Evolutionary conservation across 352 stramenopile species (phyloP).

Genomic region (Pythium apleroticum): DNA sequence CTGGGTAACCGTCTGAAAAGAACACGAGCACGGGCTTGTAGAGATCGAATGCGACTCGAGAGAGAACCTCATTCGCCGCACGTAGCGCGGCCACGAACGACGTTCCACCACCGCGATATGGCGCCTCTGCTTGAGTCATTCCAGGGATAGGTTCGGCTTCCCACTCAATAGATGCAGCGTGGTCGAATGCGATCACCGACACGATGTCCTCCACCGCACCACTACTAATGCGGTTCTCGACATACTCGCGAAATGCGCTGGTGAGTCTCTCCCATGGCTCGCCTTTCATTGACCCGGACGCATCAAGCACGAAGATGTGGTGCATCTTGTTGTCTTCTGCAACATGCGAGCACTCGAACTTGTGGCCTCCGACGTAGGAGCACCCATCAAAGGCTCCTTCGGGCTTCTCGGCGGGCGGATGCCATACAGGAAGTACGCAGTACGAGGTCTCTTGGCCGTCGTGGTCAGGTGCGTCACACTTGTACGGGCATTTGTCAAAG

Average conservation of each 20-base stretch:
- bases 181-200: slow-evolving; percentile 73
- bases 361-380: slow-evolving; percentile 62
- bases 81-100: slow-evolving; percentile 54
- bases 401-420: slow-evolving; percentile 35
- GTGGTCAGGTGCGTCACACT: slow-evolving; percentile 70
- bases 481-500: slow-evolving; percentile 74
- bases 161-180: slow-evolving; percentile 38
- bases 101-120: slow-evolving; percentile 49
- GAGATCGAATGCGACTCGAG: slow-evolving; percentile 49
- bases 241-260: slow-evolving; percentile 55
- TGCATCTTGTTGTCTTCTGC: slow-evolving; percentile 54
- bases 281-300: slow-evolving; percentile 72
- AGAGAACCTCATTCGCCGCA: slow-evolving; percentile 65
- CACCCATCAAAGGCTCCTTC: slow-evolving; percentile 38
- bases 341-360: slow-evolving; percentile 75
- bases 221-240: slow-evolving; percentile 63
- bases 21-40: slow-evolving; percentile 78
- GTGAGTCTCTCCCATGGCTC: slow-evolving; percentile 59
- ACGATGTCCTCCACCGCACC: slow-evolving; percentile 61
- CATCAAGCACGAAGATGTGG: slow-evolving; percentile 82
- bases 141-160: slow-evolving; percentile 54
- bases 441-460: slow-evolving; percentile 45
- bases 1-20: slow-evolving; percentile 73
- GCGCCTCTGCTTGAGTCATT: slow-evolving; percentile 31
- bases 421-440: slow-evolving; percentile 70